Conservation (phyloP, 345 rosid genomes). For the Syzygium aqueum region DNA sequence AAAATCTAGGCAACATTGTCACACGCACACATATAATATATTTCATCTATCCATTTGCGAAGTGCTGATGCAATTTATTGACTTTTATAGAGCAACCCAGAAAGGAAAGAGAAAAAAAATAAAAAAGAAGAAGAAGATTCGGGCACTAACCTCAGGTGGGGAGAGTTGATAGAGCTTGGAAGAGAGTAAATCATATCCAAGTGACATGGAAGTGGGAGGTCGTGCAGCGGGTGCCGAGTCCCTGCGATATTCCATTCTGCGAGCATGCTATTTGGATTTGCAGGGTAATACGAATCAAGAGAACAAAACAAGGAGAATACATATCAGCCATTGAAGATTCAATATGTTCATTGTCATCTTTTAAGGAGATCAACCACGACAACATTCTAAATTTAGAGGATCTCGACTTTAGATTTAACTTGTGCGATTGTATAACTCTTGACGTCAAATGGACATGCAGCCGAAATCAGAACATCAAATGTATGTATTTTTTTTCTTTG, state of each 20-base stretch:
- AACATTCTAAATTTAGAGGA: neutral
- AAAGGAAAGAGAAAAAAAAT: neutral
- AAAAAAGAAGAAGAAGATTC: neutral
- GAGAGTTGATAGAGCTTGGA: conserved; percentile 27
- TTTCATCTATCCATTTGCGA: neutral
- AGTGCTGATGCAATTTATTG: neutral
- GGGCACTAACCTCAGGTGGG: conserved; percentile 23
- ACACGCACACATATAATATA: neutral
- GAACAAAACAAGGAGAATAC: neutral
- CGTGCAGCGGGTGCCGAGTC: conserved; percentile 2
- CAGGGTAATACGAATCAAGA: neutral
- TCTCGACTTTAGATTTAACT: neutral
- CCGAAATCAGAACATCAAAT: neutral
- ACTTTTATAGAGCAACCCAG: neutral
- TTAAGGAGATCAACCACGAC: neutral
- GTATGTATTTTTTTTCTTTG: no score
- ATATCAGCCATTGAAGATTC: neutral
- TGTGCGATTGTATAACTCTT: neutral
- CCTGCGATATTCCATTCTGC: conserved; percentile 5
- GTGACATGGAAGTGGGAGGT: conserved; percentile 6
- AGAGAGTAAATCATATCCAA: conserved; percentile 13
- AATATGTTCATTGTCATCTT: neutral
- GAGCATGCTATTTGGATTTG: neutral
- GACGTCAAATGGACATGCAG: neutral
- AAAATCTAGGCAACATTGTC: neutral